These are phyloP conservation scores for Acrocalymma vagum DNA, from an alignment of 2,329 filamentous ascomycete genomes.

Conservation along the genomic window DNA sequence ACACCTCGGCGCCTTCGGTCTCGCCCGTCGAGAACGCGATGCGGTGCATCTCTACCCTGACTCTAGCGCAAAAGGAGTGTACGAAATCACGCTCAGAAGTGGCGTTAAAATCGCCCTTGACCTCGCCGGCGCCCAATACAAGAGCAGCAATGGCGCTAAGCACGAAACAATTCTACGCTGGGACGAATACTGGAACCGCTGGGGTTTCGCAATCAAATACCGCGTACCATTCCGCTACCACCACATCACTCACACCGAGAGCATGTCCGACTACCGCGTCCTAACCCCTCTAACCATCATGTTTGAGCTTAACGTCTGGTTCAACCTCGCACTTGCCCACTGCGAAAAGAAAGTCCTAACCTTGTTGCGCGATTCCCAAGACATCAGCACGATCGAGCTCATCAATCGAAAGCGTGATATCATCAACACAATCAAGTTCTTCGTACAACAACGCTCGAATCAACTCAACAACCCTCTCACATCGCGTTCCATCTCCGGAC, in stretches of 20 bases:
- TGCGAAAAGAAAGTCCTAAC: too few relatives aligned
- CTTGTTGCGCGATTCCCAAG: too few relatives aligned
- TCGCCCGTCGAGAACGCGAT: constrained; percentile 4
- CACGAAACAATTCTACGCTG: constrained; percentile 16
- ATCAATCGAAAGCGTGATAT: too few relatives aligned
- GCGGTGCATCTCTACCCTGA: constrained; percentile 15
- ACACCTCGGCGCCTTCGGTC: constrained; percentile 8
- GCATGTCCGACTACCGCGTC: constrained; percentile 10
- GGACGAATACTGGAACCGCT: constrained; percentile 14
- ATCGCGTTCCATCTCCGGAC: too few relatives aligned
- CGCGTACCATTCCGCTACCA: constrained; percentile 19
- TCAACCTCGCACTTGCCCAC: too few relatives aligned
- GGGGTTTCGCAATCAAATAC: constrained; percentile 12
- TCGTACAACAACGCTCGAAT: too few relatives aligned
- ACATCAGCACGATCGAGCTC: too few relatives aligned
- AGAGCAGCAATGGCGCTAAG: constrained; percentile 1
- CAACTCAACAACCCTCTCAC: too few relatives aligned
- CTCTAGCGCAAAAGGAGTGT: constrained; percentile 15
- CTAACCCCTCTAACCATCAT: constrained; percentile 17
- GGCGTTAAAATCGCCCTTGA: constrained; percentile 21
- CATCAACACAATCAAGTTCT: too few relatives aligned
- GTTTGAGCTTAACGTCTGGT: constrained; percentile 9
- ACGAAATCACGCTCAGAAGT: constrained; percentile 21
- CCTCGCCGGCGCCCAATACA: constrained; percentile 20
- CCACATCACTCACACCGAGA: constrained; percentile 11